These are phyloP conservation scores for Acanthamoeba divionensis DNA, from an alignment of 208 protist species.

Conservation along the genomic window DNA sequence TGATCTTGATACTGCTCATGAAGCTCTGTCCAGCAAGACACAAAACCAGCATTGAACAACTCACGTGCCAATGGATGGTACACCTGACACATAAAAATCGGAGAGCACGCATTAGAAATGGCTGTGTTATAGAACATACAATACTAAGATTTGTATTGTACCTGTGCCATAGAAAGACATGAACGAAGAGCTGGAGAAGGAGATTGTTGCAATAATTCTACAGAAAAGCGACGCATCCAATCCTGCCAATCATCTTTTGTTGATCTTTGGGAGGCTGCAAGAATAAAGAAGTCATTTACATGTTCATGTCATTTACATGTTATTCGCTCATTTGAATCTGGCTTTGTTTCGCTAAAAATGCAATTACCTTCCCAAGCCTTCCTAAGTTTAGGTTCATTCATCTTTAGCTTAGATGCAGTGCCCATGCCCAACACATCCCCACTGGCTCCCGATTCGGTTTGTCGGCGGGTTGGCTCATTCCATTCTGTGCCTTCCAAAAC, in stretches of 20 bases:
- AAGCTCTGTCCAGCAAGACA: slow-evolving; percentile 90
- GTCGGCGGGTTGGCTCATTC: neutral
- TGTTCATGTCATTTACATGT: neutral
- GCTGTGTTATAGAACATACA: neutral
- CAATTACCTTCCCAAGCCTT: slow-evolving; percentile 76
- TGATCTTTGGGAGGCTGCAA: slow-evolving; percentile 71
- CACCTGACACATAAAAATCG: slow-evolving; percentile 45
- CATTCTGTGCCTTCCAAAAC: neutral
- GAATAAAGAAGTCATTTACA: slow-evolving; percentile 49
- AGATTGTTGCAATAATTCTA: slow-evolving; percentile 87
- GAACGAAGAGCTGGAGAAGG: slow-evolving; percentile 87
- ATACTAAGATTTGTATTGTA: neutral
- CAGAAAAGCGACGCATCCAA: slow-evolving; percentile 87
- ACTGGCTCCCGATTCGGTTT: neutral
- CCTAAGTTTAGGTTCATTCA: slow-evolving; percentile 78
- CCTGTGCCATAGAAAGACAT: slow-evolving; percentile 80
- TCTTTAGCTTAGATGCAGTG: slow-evolving; percentile 19
- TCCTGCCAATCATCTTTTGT: slow-evolving; percentile 88
- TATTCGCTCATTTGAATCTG: neutral
- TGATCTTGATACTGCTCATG: slow-evolving; percentile 66
- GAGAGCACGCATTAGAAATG: neutral
- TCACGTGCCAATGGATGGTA: slow-evolving; percentile 84
- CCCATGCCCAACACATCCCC: neutral
- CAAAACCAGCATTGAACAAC: slow-evolving; percentile 90
- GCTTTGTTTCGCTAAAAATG: too few relatives aligned